Base-by-base conservation (phyloP, 306 rosid species). In the Vigna radiata region DNA sequence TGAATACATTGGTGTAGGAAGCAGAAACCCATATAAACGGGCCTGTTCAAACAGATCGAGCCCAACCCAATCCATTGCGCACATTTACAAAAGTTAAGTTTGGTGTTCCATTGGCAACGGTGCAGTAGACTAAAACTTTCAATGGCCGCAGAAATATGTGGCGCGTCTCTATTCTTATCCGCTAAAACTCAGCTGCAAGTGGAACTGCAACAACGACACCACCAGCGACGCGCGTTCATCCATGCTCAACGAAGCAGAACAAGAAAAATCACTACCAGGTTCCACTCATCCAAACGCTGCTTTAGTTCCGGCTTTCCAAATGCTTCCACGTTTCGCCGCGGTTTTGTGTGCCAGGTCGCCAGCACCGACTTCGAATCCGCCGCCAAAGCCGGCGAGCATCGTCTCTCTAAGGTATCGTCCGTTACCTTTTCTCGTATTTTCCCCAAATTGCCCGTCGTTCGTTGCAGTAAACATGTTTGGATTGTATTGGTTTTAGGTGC, bases 131-230 rank as follows among this genome's bases (percentile, higher is more conserved):
- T 52, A 70, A 55, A 61, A 46, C 33, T 10, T 71, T 47, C 73
- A 82, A 92, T 93, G 97, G 97, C 97, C 55, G 83, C 88, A 18
- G 82, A 85, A 83, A 79, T 89, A 47, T 86, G 78, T 54, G 83
- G 86, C 83, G 87, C 73, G 73, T 77, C 91, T 76, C 87, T 83
- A 33, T 89, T 85, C 87, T 91, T 93, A 88, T 90, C 96, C 94
- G 85, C 56, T 87, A 81, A 85, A 83, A 72, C 87, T 52, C 81
- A 81, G 46, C 33, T 29, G 33, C 33, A 29, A 29, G 21, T 11
- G 23, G 70, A 70, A 36, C 82, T 17, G 19, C 82, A 44, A 47
- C 60, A 64, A 2, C 52, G 1, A 2, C 29, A 41, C 11, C 44
- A 11, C 11, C 68, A 16, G 2, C 78, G 25, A 16, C 44, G 7